Conservation (phyloP, 106 monocot species). For the Chionographis japonica region DNA sequence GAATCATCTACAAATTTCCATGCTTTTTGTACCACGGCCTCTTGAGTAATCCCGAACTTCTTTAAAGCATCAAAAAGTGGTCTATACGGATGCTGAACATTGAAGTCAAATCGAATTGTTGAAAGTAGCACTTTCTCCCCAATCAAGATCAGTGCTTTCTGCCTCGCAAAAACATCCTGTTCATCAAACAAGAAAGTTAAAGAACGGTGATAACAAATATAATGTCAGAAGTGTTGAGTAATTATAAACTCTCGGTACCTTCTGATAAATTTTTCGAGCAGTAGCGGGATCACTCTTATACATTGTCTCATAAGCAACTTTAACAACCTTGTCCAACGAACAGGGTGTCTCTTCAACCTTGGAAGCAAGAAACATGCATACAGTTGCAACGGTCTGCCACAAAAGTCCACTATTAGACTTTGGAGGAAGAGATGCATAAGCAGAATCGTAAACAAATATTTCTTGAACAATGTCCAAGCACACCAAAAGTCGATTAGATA, state of each 20-base stretch:
- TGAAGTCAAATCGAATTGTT: slow-evolving; percentile 62
- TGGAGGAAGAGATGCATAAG: background rate
- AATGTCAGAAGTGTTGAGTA: background rate
- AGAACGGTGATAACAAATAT: background rate
- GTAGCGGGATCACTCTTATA: slow-evolving; percentile 29
- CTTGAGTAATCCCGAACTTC: slow-evolving; percentile 33
- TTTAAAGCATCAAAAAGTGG: slow-evolving; percentile 62
- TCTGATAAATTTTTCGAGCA: slow-evolving; percentile 33
- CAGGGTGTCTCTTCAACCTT: slow-evolving; percentile 70
- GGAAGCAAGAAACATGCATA: slow-evolving; percentile 70
- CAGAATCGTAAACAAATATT: no score
- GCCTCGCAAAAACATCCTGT: slow-evolving; percentile 58
- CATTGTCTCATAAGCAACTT: slow-evolving; percentile 41
- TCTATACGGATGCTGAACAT: slow-evolving; percentile 65
- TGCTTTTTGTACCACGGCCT: slow-evolving; percentile 42
- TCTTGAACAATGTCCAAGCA: no score
- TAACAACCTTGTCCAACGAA: slow-evolving; percentile 40
- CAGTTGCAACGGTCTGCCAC: slow-evolving; percentile 62
- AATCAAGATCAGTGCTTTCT: slow-evolving; percentile 47
- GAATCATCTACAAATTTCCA: slow-evolving; percentile 83
- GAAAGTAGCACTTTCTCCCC: slow-evolving; percentile 60
- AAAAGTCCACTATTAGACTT: background rate
- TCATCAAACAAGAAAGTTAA: background rate
- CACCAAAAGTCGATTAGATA: no score
- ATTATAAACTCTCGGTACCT: slow-evolving; percentile 19